Evolutionary conservation across 1,139 yeast species (phyloP), one percentile per base, ranked within the genome.

Genomic region (Geotrichum cucujoidarum): DNA sequence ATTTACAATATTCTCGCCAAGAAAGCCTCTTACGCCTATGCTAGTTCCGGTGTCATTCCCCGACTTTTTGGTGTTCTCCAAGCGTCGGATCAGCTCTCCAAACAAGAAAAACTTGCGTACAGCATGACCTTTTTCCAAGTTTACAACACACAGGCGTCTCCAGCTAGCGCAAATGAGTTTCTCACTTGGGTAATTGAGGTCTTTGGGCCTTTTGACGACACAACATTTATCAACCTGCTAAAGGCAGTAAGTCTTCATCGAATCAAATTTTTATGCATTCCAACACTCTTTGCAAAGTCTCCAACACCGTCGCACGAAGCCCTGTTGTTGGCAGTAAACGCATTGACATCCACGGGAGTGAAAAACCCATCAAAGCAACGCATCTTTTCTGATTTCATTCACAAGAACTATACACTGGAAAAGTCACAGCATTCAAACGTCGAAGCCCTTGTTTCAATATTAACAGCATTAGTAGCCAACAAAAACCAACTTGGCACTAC

Each of bases 171-270:
- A 4, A 36, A 31, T 16, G 30, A 41, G 22, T 31, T 45, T 5
- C 34, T 50, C n/a, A 29, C 42, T 16, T 50, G 53, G 53, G 38
- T 50, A 6, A n/a, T 47, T 2, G 22, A 40, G 3, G 41, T 36
- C 4, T 36, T 40, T 37, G 43, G 39, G 10, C 43, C 45, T 4
- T 27, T 41, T 2, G 30, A 27, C 25, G 47, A 41, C 4, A n/a
- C 29, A n/a, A 10, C 40, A 2, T 50, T 50, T 21, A 29, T 25
- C 5, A 17, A 14, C 16, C 40, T 40, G 7, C 21, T 41, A 10
- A 36, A 34, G 6, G 43, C 48, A 7, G 34, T 46, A 5, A 34
- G 38, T 21, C 25, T 21, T 17, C 53, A 49, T 10, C 18, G 35
- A n/a, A 47, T 50, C 37, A 37, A 38, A 20, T 40, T 35, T 17